Conservation (phyloP, 768 basidiomycete species). For the Rhodotorula taiwanensis region DNA sequence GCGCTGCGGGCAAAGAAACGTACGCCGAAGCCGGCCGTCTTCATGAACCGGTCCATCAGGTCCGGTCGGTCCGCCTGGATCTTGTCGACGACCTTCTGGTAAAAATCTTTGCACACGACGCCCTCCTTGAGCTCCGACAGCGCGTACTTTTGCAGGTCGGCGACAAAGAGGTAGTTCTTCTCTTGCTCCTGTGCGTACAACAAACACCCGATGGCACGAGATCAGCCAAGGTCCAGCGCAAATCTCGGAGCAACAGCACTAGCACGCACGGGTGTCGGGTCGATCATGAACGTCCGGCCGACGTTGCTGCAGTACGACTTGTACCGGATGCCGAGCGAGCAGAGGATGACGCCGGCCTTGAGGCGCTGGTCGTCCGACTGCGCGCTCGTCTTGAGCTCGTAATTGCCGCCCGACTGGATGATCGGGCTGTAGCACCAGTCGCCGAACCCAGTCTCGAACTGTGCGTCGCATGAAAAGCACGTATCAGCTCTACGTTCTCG, state of each 20-base stretch:
- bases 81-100: constrained; percentile 63
- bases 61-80: constrained; percentile 72
- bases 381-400: constrained; percentile 79
- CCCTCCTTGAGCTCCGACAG: constrained; percentile 73
- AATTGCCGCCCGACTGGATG: constrained; percentile 86
- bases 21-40: constrained; percentile 74
- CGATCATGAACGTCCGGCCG: constrained; percentile 89
- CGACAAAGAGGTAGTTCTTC: constrained; percentile 68
- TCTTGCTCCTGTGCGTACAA: constrained; percentile 69
- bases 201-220: no score
- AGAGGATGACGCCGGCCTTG: constrained; percentile 77
- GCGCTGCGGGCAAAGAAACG: not conserved
- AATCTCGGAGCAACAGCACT: no score
- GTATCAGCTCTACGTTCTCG: not conserved
- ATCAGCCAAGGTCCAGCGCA: no score
- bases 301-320: constrained; percentile 88
- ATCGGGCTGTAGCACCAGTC: constrained; percentile 95
- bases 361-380: constrained; percentile 77
- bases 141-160: constrained; percentile 69
- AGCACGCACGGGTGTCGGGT: constrained; percentile 67
- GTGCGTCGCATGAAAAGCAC: constrained; percentile 8
- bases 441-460: constrained; percentile 83
- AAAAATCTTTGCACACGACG: constrained; percentile 67
- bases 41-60: constrained; percentile 74
- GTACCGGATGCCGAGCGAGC: constrained; percentile 81